Base-by-base conservation (phyloP, 2,329 filamentous ascomycete genomes). In the Ophiostoma ips region DNA sequence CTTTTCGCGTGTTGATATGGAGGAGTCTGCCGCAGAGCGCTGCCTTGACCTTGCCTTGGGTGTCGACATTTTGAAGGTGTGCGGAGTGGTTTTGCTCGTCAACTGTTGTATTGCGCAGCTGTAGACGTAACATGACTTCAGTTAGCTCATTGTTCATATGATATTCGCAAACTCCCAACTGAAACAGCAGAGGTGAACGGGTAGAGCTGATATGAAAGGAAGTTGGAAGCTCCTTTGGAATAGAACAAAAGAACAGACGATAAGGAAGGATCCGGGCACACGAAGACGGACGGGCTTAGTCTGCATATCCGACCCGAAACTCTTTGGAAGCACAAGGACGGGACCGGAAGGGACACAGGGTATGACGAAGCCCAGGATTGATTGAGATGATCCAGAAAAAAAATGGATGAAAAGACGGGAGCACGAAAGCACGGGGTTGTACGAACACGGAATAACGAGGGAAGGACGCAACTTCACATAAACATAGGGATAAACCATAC, bases 1-100 rank as follows among this genome's bases (percentile, higher is more conserved):
- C 21, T 51, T 46, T 11, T 54, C 54, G 44, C 66, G 67, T 49
- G 51, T 35, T 1, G 68, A 69, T 57, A 71, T 75, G 46, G 72
- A 75, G 35, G 74, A 73, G 62, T 75, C 72, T 51, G 77, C 77
- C 55, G 71, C 65, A 58, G 77, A 75, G 63, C 74, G 75, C 64
- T 77, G 76, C 66, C 75, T 75, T 59, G 74, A 30, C 31, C 43
- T 45, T 33, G 43, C 71, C 58, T 71, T 64, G 55, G 72, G 70
- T 57, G 67, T 68, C 61, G 78, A 78, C 78, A 81, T 83, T 66
- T 63, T 66, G 67, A 64, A 36, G 51, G 50, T 51, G 6, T 10
- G 19, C 24, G 18, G 37, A 5, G n/a, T 41, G 21, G 15, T 16
- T 30, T 3, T 2, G 24, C 40, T 43, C 40, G 21, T 37, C 7